Evolutionary conservation across 2,329 filamentous ascomycete genomes (phyloP).

Genomic region (Paracamarosporium sp.): DNA sequence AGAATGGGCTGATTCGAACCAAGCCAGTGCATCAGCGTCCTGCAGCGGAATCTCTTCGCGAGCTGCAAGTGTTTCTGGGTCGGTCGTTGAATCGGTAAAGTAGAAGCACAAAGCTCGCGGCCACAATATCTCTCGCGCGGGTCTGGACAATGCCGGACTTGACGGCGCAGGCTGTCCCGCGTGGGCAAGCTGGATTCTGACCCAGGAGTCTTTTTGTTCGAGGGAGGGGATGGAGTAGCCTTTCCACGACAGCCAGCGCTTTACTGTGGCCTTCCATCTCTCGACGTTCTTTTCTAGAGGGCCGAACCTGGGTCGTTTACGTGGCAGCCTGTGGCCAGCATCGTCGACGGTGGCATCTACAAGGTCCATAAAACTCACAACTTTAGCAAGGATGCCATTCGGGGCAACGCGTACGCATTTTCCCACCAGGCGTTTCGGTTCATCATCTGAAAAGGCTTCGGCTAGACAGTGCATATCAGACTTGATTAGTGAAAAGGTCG

Average conservation of each 20-base stretch:
- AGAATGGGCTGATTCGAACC: conserved; percentile 38
- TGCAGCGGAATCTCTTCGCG: neutral
- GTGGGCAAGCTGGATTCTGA: conserved; percentile 35
- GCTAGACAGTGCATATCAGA: conserved; percentile 32
- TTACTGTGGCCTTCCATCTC: conserved; percentile 42
- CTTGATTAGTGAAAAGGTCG: conserved; percentile 31
- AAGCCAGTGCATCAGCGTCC: conserved; percentile 25
- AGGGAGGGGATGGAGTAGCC: conserved; percentile 37
- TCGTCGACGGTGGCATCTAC: conserved; percentile 28
- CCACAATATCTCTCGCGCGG: conserved; percentile 44
- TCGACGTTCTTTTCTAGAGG: conserved; percentile 38
- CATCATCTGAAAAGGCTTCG: conserved; percentile 15
- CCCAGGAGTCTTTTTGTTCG: conserved; percentile 36
- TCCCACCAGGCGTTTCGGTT: conserved; percentile 28
- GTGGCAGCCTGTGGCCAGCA: conserved; percentile 19
- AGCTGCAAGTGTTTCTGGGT: neutral
- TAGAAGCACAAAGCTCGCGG: conserved; percentile 43
- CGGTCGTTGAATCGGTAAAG: conserved; percentile 13
- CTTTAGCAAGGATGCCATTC: conserved; percentile 38
- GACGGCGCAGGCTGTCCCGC: conserved; percentile 10
- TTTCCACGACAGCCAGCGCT: conserved; percentile 43
- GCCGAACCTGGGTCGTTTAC: conserved; percentile 32
- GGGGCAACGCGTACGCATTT: conserved; percentile 44
- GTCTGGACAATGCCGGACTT: conserved; percentile 19
- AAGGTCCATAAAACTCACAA: conserved; percentile 40